Base-by-base conservation (phyloP, 345 rosid genomes). In the Populus simonii region DNA sequence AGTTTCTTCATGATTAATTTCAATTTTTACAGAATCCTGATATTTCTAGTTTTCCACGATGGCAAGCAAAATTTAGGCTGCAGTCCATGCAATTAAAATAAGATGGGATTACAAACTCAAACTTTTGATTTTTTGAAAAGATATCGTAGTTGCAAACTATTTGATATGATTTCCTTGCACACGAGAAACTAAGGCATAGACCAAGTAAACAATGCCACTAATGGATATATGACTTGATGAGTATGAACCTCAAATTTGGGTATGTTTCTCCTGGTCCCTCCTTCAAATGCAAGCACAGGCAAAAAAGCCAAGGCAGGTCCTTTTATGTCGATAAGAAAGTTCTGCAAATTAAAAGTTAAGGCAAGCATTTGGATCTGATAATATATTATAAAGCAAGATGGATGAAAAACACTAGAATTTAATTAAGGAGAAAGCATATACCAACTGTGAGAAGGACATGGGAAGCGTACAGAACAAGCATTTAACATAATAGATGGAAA, bases 221-320 rank as follows among this genome's bases (percentile, higher is more conserved):
- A 15, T 47, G 53, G 53, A 47, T 3, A 15, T 15, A 47, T 47
- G 53, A 47, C 53, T 47, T 4, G 18, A 47, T 13, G 53, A 47
- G 53, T 15, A 47, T 47, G 53, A 47, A 47, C 53, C 53, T 47
- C 53, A 47, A 47, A 47, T 47, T 47, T 47, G 53, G 70, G 70
- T 80, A 90, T 87, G 74, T 90, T 92, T 86, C 89, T 91, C 83
- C 90, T 76, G 61, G 97, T 91, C 51, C 92, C 96, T 78, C 98
- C 97, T 85, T 94, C 94, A 74, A 94, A 92, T 36, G 96, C 94
- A 86, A 92, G 94, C 80, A 85, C 91, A 8, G 94, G 96, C 81
- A 94, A 86, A 84, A 87, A 85, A 55, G 89, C 96, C 69, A 91
- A 31, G 16, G 87, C 81, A 10, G 93, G 89, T 81, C 97, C 97